phyloP scores from a whole-genome alignment of 768 basidiomycete species.

The Lactarius pseudohatsudake region DNA sequence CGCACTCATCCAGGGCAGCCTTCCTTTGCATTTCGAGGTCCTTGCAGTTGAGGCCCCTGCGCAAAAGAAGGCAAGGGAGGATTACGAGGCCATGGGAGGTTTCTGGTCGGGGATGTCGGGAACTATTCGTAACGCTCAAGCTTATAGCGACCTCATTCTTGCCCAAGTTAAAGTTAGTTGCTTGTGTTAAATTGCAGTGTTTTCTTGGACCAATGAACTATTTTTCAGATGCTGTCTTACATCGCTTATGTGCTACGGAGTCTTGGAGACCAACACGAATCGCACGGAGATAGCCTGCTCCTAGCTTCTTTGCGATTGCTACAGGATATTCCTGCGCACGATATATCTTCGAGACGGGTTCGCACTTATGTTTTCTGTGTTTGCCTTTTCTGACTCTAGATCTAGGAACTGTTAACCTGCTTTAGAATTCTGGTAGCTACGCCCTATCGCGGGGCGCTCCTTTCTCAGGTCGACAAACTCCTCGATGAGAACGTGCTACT shows the following conservation, averaged over 20 bases:
- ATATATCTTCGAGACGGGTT: constrained; percentile 80
- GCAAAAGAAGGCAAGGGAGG: constrained; percentile 73
- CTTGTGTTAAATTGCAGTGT: background rate
- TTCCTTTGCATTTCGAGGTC: constrained; percentile 77
- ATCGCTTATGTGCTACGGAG: constrained; percentile 86
- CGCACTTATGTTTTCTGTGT: constrained; percentile 16
- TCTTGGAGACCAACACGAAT: constrained; percentile 58
- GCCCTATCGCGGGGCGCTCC: constrained; percentile 71
- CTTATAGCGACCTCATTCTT: constrained; percentile 81
- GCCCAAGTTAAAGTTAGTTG: constrained; percentile 84
- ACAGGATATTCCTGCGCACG: constrained; percentile 89
- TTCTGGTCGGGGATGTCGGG: constrained; percentile 83
- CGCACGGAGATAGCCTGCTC: constrained; percentile 79
- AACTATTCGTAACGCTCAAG: constrained; percentile 64
- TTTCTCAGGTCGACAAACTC: constrained; percentile 84
- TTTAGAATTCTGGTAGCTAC: constrained; percentile 86
- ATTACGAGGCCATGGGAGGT: constrained; percentile 77
- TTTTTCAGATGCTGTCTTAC: constrained; percentile 81
- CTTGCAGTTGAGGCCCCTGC: constrained; percentile 78
- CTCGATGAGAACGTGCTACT: constrained; percentile 89
- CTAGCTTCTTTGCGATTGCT: constrained; percentile 80
- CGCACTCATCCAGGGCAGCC: constrained; percentile 64
- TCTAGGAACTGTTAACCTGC: constrained; percentile 87
- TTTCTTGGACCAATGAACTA: background rate
- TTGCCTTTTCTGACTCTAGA: constrained; percentile 6